These are phyloP conservation scores for Saccharomycopsis phalli DNA, from an alignment of 1,139 yeast genomes.

Conservation along the genomic window DNA sequence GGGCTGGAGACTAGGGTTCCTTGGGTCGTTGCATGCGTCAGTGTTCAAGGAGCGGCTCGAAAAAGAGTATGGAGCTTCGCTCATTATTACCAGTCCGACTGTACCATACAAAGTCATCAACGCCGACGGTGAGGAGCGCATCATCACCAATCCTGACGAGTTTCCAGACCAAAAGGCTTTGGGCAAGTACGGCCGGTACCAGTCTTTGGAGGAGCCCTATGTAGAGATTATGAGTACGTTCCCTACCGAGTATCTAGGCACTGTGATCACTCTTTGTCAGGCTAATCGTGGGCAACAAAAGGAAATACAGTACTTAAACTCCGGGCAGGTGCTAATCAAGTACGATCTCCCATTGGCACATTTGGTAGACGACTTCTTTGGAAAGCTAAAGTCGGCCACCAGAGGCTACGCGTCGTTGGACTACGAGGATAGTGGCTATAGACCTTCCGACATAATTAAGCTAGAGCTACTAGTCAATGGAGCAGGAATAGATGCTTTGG, in stretches of 20 bases:
- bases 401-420: constrained; percentile 92
- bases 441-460: constrained; percentile 71
- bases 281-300: constrained; percentile 74
- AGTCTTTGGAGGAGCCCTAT: constrained; percentile 69
- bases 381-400: constrained; percentile 81
- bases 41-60: constrained; percentile 88
- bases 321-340: constrained; percentile 74
- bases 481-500: constrained; percentile 81
- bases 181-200: constrained; percentile 37
- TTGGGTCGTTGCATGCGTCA: constrained; percentile 91
- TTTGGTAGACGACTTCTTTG: constrained; percentile 89
- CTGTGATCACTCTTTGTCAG: constrained; percentile 80
- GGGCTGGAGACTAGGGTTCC: constrained; percentile 94
- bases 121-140: constrained; percentile 51
- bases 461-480: constrained; percentile 88
- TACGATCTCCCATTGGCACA: constrained; percentile 83
- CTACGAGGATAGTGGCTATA: constrained; percentile 89
- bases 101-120: constrained; percentile 79
- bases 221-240: constrained; percentile 88
- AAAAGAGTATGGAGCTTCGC: constrained; percentile 87
- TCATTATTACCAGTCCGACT: constrained; percentile 91
- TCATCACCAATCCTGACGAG: constrained; percentile 83
- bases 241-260: constrained; percentile 83
- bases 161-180: constrained; percentile 56
- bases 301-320: constrained; percentile 67